Evolutionary conservation across 1,284 basidiomycete species (phyloP).

Genomic region (Inonotus hispidus): DNA sequence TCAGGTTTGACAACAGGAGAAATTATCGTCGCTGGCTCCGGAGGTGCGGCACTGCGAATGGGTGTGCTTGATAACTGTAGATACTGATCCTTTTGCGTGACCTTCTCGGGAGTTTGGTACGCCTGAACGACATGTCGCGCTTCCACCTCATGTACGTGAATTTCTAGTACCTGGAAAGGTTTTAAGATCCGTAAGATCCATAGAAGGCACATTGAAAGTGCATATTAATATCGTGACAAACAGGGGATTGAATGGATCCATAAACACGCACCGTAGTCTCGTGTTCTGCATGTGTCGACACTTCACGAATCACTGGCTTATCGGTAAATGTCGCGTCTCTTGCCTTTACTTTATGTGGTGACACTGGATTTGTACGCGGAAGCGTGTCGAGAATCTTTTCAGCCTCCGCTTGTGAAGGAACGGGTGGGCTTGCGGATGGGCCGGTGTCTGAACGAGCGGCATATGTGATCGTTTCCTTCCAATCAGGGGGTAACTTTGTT

Average conservation of each 20-base stretch:
- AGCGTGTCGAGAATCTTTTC: constrained; percentile 1
- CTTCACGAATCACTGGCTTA: not conserved
- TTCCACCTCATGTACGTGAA: constrained; percentile 12
- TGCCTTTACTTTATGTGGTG: not conserved
- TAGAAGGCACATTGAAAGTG: not conserved
- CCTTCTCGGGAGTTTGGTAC: not conserved
- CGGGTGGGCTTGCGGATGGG: not conserved
- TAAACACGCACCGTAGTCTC: constrained; percentile 7
- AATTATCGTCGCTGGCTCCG: not conserved
- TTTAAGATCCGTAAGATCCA: not conserved
- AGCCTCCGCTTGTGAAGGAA: not conserved
- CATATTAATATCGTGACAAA: not conserved
- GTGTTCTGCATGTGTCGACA: not conserved
- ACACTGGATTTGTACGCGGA: not conserved
- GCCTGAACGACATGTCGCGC: not conserved
- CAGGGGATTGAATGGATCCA: not conserved
- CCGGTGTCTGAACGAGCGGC: not conserved
- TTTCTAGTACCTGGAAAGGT: constrained; percentile 1
- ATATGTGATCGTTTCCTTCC: constrained; percentile 15
- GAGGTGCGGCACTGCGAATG: not conserved
- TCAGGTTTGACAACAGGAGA: not conserved
- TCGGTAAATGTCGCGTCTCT: not conserved
- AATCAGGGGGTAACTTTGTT: constrained; percentile 11
- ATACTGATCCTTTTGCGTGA: not conserved
- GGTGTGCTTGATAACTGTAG: not conserved